Evolutionary conservation across 2,329 filamentous ascomycete genomes (phyloP).

Genomic region (Mycosphaerelloides madeirae): DNA sequence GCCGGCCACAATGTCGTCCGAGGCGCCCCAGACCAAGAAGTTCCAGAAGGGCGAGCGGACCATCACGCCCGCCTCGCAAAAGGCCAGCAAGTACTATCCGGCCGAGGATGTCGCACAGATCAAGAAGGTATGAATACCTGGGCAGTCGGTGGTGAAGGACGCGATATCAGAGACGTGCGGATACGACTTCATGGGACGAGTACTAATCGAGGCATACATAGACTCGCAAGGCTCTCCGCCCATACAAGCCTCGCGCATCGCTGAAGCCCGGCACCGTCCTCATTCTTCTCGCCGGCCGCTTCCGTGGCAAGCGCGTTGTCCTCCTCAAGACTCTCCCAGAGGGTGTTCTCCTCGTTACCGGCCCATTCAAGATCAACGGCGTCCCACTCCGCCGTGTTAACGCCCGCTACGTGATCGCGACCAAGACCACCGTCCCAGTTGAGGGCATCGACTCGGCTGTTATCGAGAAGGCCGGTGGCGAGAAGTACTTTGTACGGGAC

Average conservation of each 20-base stretch:
- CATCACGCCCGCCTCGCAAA: conserved; percentile 79
- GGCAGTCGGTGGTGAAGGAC: background rate
- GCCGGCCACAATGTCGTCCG: conserved; percentile 28
- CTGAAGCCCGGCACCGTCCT: conserved; percentile 94
- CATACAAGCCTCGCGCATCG: conserved; percentile 79
- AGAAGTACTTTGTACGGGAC: conserved; percentile 95
- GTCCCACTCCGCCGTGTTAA: conserved; percentile 93
- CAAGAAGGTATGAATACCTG: conserved; percentile 74
- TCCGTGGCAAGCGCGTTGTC: conserved; percentile 99
- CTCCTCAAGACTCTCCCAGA: conserved; percentile 97
- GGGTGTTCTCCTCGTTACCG: conserved; percentile 97
- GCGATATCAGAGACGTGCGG: conserved; percentile 1
- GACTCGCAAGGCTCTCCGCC: conserved; percentile 90
- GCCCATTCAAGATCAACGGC: conserved; percentile 99
- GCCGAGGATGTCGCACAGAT: conserved; percentile 82
- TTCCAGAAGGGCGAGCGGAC: conserved; percentile 95
- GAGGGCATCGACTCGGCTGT: conserved; percentile 68
- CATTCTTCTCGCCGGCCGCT: conserved; percentile 98
- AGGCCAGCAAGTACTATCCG: conserved; percentile 99
- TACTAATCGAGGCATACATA: conserved; percentile 40
- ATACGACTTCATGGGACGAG: conserved; percentile 5
- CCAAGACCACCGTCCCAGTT: conserved; percentile 79
- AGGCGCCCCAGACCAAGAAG: conserved; percentile 67
- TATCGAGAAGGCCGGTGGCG: conserved; percentile 71
- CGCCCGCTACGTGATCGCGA: conserved; percentile 89